Percentiles rank a stretch among this genome's conserved stretches.
phyloP scores from a whole-genome alignment of 2,329 filamentous ascomycete species.

The Pseudogymnoascus sp. region DNA sequence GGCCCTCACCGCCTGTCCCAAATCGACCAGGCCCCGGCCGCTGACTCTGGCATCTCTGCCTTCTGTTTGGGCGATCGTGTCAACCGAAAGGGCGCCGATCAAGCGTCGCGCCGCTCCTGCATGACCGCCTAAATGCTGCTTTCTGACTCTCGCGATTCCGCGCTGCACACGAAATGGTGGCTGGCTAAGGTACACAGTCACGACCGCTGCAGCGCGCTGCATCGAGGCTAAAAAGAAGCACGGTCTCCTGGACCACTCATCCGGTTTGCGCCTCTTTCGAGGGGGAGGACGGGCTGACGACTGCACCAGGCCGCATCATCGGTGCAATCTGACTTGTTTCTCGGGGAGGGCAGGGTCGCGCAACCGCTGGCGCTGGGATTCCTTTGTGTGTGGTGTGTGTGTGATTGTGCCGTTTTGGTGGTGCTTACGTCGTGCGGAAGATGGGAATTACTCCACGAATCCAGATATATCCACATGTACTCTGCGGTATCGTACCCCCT shows the following conservation, averaged over 20 bases:
- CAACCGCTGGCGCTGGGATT: slow-evolving; percentile 3
- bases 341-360: slow-evolving; percentile 2
- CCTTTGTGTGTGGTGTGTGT: not conserved
- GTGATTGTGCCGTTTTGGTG: not conserved
- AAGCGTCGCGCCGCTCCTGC: not conserved
- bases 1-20: slow-evolving; percentile 1
- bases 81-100: not conserved
- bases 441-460: slow-evolving; percentile 5
- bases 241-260: not conserved
- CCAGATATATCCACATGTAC: slow-evolving; percentile 8
- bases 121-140: slow-evolving; percentile 1
- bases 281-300: not conserved
- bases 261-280: slow-evolving; percentile 4
- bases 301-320: slow-evolving; percentile 3
- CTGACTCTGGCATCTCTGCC: not conserved
- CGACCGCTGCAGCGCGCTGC: not conserved
- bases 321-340: slow-evolving; percentile 5
- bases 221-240: slow-evolving; percentile 7
- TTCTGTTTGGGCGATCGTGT: slow-evolving; percentile 3
- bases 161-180: not conserved
- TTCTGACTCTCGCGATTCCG: slow-evolving; percentile 5
- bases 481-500: not conserved
- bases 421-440: not conserved
- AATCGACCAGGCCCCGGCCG: not conserved
- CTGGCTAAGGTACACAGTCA: slow-evolving; percentile 5